These are phyloP conservation scores for Tricholoma matsutake DNA, from an alignment of 768 basidiomycete genomes.

Conservation along the genomic window DNA sequence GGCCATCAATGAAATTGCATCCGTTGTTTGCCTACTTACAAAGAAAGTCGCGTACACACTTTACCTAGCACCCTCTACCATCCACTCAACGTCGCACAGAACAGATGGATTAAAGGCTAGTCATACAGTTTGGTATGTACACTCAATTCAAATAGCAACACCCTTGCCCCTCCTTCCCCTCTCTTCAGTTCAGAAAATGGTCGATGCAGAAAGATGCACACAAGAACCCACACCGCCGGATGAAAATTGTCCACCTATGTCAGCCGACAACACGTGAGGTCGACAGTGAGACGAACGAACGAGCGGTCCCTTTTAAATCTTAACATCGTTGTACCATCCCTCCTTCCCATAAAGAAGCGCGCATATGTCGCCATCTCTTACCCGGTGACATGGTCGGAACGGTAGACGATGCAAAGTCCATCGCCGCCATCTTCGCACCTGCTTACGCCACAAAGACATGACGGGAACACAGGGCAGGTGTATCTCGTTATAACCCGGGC, in stretches of 20 bases:
- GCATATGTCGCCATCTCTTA: not conserved
- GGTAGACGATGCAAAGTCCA: not conserved
- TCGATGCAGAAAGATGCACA: not conserved
- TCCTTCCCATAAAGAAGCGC: not conserved
- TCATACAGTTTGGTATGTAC: constrained; percentile 21
- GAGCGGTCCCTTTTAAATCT: not conserved
- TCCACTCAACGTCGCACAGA: too few relatives aligned
- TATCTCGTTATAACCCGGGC: not conserved
- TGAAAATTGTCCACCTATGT: not conserved
- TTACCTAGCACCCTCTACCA: too few relatives aligned
- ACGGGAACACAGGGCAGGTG: not conserved
- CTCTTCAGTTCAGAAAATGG: constrained; percentile 3
- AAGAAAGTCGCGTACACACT: too few relatives aligned
- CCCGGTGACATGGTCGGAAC: not conserved
- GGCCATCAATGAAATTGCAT: too few relatives aligned
- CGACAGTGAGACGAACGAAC: not conserved
- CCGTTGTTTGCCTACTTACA: too few relatives aligned
- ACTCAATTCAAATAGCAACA: constrained; percentile 12
- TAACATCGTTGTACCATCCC: not conserved
- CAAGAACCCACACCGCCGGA: not conserved
- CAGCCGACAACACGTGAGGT: not conserved
- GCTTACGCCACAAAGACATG: not conserved
- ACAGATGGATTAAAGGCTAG: constrained; percentile 6
- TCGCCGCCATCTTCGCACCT: not conserved
- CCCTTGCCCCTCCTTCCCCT: not conserved